A percentile compares a stretch with the other conserved stretches of the same genome.
phyloP scores from a whole-genome alignment of 805 yeast genomes.

The Cyberlindnera euphorbiiphila region DNA sequence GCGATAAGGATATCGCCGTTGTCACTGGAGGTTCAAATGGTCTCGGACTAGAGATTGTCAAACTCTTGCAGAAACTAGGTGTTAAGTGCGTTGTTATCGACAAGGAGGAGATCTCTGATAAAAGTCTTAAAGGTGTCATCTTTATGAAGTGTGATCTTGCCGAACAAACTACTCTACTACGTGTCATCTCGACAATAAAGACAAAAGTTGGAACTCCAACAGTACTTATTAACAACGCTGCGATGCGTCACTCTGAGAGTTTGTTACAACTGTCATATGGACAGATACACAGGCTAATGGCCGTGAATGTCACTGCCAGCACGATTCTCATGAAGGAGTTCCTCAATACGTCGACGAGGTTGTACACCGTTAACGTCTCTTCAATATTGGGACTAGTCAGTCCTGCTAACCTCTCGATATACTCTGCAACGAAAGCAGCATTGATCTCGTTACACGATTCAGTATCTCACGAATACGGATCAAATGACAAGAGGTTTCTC shows the following conservation, averaged over 20 bases:
- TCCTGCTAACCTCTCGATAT: slow-evolving; percentile 72
- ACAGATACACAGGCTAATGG: slow-evolving; percentile 54
- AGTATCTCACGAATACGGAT: slow-evolving; percentile 62
- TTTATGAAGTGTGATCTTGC: slow-evolving; percentile 70
- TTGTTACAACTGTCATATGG: slow-evolving; percentile 45
- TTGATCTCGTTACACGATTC: slow-evolving; percentile 81
- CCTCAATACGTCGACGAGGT: slow-evolving; percentile 52
- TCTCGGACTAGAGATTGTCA: slow-evolving; percentile 30
- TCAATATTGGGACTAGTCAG: slow-evolving; percentile 77
- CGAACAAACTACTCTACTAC: slow-evolving; percentile 37
- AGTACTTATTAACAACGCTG: slow-evolving; percentile 81
- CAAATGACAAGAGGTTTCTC: slow-evolving; percentile 61
- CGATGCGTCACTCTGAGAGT: slow-evolving; percentile 51
- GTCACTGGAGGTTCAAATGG: slow-evolving; percentile 40
- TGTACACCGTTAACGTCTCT: slow-evolving; percentile 74
- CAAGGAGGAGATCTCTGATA: slow-evolving; percentile 20
- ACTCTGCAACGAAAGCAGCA: slow-evolving; percentile 87
- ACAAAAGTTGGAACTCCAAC: slow-evolving; percentile 51
- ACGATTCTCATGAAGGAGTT: slow-evolving; percentile 63
- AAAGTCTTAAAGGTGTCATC: slow-evolving; percentile 28
- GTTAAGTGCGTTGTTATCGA: slow-evolving; percentile 28
- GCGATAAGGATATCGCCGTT: slow-evolving; percentile 20
- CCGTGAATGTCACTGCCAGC: slow-evolving; percentile 64
- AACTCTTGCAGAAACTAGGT: slow-evolving; percentile 17
- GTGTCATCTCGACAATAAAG: slow-evolving; percentile 37